phyloP scores from a whole-genome alignment of 805 yeast species.

The Yarrowia keelungensis region DNA sequence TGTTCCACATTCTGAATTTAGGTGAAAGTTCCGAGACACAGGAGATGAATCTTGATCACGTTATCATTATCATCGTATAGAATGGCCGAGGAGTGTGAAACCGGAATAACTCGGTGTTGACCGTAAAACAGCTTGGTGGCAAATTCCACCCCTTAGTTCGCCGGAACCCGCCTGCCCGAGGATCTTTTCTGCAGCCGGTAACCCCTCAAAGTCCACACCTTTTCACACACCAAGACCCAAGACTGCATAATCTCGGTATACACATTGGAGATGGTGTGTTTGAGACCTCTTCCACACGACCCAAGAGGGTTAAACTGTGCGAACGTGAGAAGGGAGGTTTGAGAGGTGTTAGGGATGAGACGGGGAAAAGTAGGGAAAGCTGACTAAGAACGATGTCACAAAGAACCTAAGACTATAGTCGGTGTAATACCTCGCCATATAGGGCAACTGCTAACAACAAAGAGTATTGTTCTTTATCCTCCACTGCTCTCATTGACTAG shows the following conservation, averaged over 20 bases:
- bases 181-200: not conserved
- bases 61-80: slow-evolving; percentile 5
- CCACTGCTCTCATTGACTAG: not conserved
- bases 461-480: not conserved
- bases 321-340: no score
- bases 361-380: no score
- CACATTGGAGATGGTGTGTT: not conserved
- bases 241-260: slow-evolving; percentile 11
- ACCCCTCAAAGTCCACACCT: slow-evolving; percentile 31
- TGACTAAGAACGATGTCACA: no score
- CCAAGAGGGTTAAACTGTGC: not conserved
- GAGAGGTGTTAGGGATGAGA: no score
- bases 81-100: no score
- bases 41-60: slow-evolving; percentile 9
- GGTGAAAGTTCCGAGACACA: not conserved
- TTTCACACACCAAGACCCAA: not conserved
- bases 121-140: no score
- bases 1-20: no score
- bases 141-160: no score
- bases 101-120: not conserved
- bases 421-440: no score
- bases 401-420: no score
- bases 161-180: slow-evolving; percentile 29
- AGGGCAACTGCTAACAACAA: no score
- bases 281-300: slow-evolving; percentile 3